Base-by-base conservation (phyloP, 352 stramenopile species). In the Phytopythium montanum region DNA sequence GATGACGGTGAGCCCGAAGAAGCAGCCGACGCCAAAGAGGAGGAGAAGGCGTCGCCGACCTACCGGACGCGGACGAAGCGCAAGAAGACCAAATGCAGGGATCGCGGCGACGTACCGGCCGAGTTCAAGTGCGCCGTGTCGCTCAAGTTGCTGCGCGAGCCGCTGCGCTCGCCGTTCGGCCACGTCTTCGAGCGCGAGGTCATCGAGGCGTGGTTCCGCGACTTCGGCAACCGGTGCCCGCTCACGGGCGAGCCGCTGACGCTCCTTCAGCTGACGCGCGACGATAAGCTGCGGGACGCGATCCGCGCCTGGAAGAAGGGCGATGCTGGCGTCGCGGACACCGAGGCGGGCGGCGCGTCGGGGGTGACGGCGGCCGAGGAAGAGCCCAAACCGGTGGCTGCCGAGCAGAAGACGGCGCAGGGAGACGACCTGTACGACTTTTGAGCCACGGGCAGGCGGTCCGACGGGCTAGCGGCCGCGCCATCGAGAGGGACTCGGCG, bases 181-280 rank as follows among this genome's bases (percentile, higher is more conserved):
- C 85, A 95, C 53, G 74, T 92, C 4, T 92, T 90, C 61, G 82
- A 94, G 59, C 72, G 77, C 9, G 71, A 83, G 28, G 79, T 92
- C 21, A 84, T 95, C 50, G 79, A 95, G 54, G 75, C 75, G 14
- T 93, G 85, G 83, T 89, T 92, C 36, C 76, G 77, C 28, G 81
- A 93, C 60, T 94, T 92, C 63, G 85, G 83, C 46, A 92, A 92
- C 48, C 79, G 83, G 21, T 95, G 83, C 42, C 85, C 83, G 29
- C 60, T 93, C 25, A 91, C 81, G 2, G 81, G 79, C 4, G 72
- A 94, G 62, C 82, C 85, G 18, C 73, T 94, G 1, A 76, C 70
- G 16, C 56, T 79, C 25, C 59, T 65, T 18, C 70, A 94, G 53
- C 58, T 94, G 9, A 58, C 64, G 29, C 62, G 59, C 13, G 83